phyloP scores from a whole-genome alignment of 2,329 filamentous ascomycete species.

The Xylaria polymorpha region DNA sequence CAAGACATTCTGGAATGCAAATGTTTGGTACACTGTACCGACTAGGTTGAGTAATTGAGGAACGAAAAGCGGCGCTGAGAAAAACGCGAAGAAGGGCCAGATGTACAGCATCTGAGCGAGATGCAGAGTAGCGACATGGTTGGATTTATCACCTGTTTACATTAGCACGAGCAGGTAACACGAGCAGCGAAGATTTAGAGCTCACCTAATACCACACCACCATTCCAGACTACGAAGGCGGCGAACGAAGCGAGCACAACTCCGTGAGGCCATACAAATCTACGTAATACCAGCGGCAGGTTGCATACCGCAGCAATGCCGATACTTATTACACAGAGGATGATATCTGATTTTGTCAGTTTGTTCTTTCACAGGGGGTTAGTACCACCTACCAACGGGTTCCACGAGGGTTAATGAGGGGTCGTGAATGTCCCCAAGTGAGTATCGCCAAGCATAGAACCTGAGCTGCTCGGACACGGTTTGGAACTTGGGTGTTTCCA shows the following conservation, averaged over 20 bases:
- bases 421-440: conserved; percentile 67
- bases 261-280: conserved; percentile 68
- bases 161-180: conserved; percentile 43
- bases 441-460: conserved; percentile 58
- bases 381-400: conserved; percentile 60
- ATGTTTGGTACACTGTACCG: conserved; percentile 27
- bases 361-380: not conserved
- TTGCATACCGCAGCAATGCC: conserved; percentile 66
- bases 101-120: conserved; percentile 94
- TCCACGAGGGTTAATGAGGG: conserved; percentile 59
- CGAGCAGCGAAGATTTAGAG: not conserved
- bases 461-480: conserved; percentile 52
- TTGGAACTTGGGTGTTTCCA: conserved; percentile 48
- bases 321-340: conserved; percentile 72
- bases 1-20: not conserved
- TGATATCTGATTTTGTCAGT: conserved; percentile 57
- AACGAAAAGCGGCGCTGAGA: conserved; percentile 82
- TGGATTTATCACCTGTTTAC: conserved; percentile 84
- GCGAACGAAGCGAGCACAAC: conserved; percentile 74
- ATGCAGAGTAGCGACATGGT: conserved; percentile 90
- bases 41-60: conserved; percentile 59
- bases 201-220: conserved; percentile 87
- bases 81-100: conserved; percentile 90
- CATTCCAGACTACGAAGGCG: conserved; percentile 85
- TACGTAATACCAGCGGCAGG: conserved; percentile 57